Conservation (phyloP, 371 early-diverging fungal species). For the Circinella umbellata region DNA sequence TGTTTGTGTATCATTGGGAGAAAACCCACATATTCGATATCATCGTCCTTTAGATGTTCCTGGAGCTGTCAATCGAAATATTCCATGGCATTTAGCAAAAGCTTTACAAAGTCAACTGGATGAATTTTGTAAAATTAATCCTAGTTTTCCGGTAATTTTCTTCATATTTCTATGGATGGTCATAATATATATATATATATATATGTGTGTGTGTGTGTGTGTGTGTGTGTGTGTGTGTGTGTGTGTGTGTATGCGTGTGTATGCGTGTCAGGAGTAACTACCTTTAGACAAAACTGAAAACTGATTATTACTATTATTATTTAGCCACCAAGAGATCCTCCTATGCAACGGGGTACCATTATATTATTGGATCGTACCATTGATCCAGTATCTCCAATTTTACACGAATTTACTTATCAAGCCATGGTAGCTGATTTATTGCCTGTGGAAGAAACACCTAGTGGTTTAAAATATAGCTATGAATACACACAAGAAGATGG, state of each 20-base stretch:
- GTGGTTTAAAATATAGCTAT: slow-evolving; percentile 68
- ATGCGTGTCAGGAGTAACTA: too few species aligned
- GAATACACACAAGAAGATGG: slow-evolving; percentile 63
- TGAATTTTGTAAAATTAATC: slow-evolving; percentile 59
- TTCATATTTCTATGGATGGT: too few species aligned
- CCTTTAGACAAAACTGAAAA: background rate
- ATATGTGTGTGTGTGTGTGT: too few species aligned
- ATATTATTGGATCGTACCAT: slow-evolving; percentile 90
- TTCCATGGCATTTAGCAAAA: slow-evolving; percentile 58
- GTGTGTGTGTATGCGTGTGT: too few species aligned
- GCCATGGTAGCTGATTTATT: slow-evolving; percentile 91
- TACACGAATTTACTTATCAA: slow-evolving; percentile 96
- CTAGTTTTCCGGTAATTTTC: slow-evolving; percentile 60
- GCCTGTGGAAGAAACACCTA: slow-evolving; percentile 64
- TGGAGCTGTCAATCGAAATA: slow-evolving; percentile 64
- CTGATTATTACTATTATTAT: background rate
- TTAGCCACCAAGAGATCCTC: slow-evolving; percentile 63
- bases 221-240: too few species aligned
- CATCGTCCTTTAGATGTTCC: slow-evolving; percentile 76
- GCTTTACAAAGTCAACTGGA: slow-evolving; percentile 64
- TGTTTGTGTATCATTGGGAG: slow-evolving; percentile 80
- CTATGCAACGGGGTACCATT: slow-evolving; percentile 73
- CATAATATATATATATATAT: too few species aligned
- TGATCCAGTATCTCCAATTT: slow-evolving; percentile 84
- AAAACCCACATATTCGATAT: slow-evolving; percentile 88